Base-by-base conservation (phyloP, 164 flowering plant species). In the Aristolochia contorta region DNA sequence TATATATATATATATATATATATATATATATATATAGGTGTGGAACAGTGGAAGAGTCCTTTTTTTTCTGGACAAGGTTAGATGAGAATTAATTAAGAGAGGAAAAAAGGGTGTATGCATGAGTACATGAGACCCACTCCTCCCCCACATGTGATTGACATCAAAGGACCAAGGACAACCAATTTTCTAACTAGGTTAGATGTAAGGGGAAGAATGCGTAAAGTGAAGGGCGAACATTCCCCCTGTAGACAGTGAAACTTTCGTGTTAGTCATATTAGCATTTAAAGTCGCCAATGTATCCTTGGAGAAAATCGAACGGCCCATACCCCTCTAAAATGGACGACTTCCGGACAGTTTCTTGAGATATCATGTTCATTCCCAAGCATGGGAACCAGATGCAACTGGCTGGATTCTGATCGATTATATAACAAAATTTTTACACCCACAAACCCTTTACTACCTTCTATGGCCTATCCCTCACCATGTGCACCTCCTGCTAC, bases 281-380 rank as follows among this genome's bases (percentile, higher is more conserved):
- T 68, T 57, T 37, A 37, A 66, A 51, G 68, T 69, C 68, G 27
- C 59, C 27, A 65, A 5, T 27, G 30, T 27, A 27, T n/a, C n/a
- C n/a, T n/a, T 66, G 71, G 54, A 47, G 53, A 55, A 56, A 50
- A 64, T 50, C 7, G 43, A 37, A 37, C 62, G 58, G 59, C 62
- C 53, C n/a, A 48, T 54, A 65, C 9, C 43, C n/a, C 43, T 8
- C 43, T 37, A 37, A 37, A 37, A 37, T 37, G 43, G 67, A n/a
- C 54, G 70, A 52, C 62, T n/a, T 21, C 21, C 54, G 12, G 47
- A 51, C 52, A 60, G 63, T 20, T 16, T 50, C 55, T 32, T 54
- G 64, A 54, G 48, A 37, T 56, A 53, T 63, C 68, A 65, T 65
- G 21, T 51, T 54, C 59, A 25, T 54, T 18, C 66, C 43, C 55